A percentile compares a stretch with the other conserved stretches of the same genome.
phyloP scores from a whole-genome alignment of 148 eudicot species.

The Amaranthus cruentus region DNA sequence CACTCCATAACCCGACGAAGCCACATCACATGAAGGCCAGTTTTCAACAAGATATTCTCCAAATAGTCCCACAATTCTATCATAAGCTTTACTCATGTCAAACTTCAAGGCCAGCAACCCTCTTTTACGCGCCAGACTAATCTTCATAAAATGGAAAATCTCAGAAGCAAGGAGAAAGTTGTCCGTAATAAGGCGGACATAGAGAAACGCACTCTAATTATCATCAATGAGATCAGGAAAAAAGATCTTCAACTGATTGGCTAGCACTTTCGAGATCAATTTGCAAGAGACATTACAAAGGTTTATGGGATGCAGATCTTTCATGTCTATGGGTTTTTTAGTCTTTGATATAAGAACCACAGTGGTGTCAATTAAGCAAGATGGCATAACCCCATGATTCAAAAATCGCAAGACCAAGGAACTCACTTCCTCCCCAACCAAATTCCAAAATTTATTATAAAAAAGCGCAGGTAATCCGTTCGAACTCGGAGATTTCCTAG shows the following conservation, averaged over 20 bases:
- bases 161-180: background rate
- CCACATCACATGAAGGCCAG: background rate
- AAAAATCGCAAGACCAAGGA: too few relatives aligned
- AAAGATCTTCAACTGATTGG: too few relatives aligned
- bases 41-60: background rate
- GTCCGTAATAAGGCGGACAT: background rate
- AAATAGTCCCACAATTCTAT: background rate
- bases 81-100: constrained; percentile 1
- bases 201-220: too few relatives aligned
- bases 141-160: background rate
- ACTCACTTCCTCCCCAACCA: too few relatives aligned
- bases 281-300: background rate
- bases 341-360: too few relatives aligned
- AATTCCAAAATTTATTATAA: too few relatives aligned
- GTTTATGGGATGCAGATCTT: background rate
- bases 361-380: too few relatives aligned
- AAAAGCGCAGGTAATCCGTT: too few relatives aligned
- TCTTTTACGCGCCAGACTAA: background rate
- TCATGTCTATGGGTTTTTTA: background rate
- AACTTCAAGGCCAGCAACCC: background rate
- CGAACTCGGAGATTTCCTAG: too few relatives aligned
- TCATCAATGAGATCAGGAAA: too few relatives aligned
- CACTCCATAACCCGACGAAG: background rate
- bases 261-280: background rate
- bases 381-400: too few relatives aligned